Percentiles rank a stretch among this genome's conserved stretches.
These are phyloP conservation scores for Aspergillus sclerotioniger DNA, from an alignment of 495 filamentous ascomycete species.

Conservation along the genomic window DNA sequence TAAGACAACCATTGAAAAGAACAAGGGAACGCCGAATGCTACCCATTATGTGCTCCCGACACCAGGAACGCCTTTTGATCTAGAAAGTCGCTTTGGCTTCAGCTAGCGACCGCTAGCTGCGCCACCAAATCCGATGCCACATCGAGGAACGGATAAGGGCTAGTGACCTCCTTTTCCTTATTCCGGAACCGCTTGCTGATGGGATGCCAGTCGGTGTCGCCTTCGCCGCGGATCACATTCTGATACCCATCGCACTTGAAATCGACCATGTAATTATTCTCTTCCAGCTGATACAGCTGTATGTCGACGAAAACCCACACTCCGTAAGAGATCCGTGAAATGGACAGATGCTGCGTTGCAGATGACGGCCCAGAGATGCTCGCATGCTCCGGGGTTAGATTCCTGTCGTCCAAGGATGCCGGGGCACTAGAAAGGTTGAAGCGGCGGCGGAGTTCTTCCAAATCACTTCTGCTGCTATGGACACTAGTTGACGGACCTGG, in stretches of 20 bases:
- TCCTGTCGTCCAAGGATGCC: slow-evolving; percentile 36
- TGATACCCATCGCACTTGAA: slow-evolving; percentile 99
- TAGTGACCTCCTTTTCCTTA: slow-evolving; percentile 56
- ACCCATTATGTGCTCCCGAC: slow-evolving; percentile 8
- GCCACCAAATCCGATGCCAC: slow-evolving; percentile 54
- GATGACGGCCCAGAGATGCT: slow-evolving; percentile 40
- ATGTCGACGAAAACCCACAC: slow-evolving; percentile 86
- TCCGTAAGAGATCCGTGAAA: slow-evolving; percentile 40
- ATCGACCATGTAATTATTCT: slow-evolving; percentile 91
- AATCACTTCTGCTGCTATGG: slow-evolving; percentile 56
- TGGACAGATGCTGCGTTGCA: slow-evolving; percentile 35
- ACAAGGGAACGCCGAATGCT: slow-evolving; percentile 1
- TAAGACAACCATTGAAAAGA: not conserved
- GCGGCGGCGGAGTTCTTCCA: slow-evolving; percentile 49
- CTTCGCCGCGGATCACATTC: slow-evolving; percentile 57
- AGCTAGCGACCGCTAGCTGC: slow-evolving; percentile 50
- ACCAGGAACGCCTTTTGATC: slow-evolving; percentile 7
- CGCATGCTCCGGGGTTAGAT: slow-evolving; percentile 27
- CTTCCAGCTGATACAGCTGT: slow-evolving; percentile 93
- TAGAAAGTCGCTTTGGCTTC: slow-evolving; percentile 1
- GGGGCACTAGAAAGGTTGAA: slow-evolving; percentile 46
- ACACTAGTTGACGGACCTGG: slow-evolving; percentile 52
- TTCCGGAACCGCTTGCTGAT: slow-evolving; percentile 49
- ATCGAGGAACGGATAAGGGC: slow-evolving; percentile 56
- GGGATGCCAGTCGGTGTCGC: slow-evolving; percentile 44